Base-by-base conservation (phyloP, 768 basidiomycete genomes). In the Russula earlei region DNA sequence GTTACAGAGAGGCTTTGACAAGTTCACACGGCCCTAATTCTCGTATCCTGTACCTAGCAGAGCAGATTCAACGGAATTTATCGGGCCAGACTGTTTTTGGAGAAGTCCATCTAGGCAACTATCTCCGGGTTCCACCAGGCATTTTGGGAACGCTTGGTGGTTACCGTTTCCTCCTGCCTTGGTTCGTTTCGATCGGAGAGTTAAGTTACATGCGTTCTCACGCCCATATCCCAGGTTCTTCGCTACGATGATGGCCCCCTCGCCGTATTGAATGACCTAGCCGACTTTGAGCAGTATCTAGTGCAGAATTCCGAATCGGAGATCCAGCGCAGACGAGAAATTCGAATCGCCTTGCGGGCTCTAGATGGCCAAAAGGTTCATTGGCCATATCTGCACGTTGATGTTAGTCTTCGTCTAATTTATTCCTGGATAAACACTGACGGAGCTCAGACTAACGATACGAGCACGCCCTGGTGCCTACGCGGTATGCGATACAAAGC, bases 101-200 rank as follows among this genome's bases (percentile, higher is more conserved):
- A 78, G 73, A 59, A 65, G 68, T 47, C 69, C 73, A 11, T 62
- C 63, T 3, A 64, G 67, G 3, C 55, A 60, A 4, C 47, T 64
- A 4, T 61, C 63, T 4, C 67, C 71, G 0, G 69, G 72, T 0
- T 73, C 77, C 52, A 72, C 71, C 3, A 76, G 73, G 41, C 79
- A 71, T 65, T 91, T 88, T 65, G 87, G 87, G 9, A 84, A 86
- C 58, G 80, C 85, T 9, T 88, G 85, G 83, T 83, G 84, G 77
- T 76, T 87, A 27, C 85, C 87, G 3, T 90, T 91, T 63, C 87
- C 87, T 0, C 84, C 86, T 0, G 80, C 83, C 0, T 69, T 86
- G 52, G 83, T 82, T 61, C 51, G 74, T 73, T 24, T 27, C 10
- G 34, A n/a, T 8, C 50, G 25, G 49, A 14, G 41, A n/a, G 52